A percentile compares a stretch with the other conserved stretches of the same genome.
Evolutionary conservation across 163 green algal species (phyloP).

Genomic region (Scenedesmus sp.): DNA sequence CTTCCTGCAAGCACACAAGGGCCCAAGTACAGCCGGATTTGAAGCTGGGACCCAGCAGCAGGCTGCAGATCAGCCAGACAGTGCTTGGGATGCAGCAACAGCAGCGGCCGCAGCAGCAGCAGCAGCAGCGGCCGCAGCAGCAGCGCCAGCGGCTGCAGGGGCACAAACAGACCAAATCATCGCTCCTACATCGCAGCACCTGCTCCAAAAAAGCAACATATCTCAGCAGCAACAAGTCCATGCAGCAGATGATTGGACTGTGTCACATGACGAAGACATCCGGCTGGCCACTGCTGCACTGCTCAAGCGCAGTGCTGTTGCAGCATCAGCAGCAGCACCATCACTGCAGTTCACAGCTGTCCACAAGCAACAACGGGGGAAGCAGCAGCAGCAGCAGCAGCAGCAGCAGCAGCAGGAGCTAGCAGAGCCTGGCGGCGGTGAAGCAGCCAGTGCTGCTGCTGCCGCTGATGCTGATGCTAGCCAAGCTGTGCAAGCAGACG

Average conservation of each 20-base stretch:
- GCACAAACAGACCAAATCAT: neutral
- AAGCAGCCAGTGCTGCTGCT: neutral
- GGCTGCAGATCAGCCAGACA: neutral
- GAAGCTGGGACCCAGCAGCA: neutral
- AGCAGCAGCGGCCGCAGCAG: too few species aligned
- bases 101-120: neutral
- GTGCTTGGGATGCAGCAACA: neutral
- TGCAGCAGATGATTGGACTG: conserved; percentile 13
- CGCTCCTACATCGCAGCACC: neutral
- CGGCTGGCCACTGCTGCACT: neutral
- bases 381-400: conserved; percentile 20
- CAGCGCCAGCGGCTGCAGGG: neutral
- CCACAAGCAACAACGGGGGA: neutral
- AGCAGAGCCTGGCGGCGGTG: neutral
- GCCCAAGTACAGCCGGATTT: neutral
- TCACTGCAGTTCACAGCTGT: neutral
- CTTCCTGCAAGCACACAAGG: neutral
- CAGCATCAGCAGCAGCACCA: neutral
- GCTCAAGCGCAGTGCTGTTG: neutral
- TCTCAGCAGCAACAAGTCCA: neutral
- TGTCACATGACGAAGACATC: conserved; percentile 11
- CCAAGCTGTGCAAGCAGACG: neutral
- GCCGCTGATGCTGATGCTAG: too few species aligned
- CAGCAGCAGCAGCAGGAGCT: conserved; percentile 27
- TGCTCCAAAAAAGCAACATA: neutral